Evolutionary conservation across 2,329 filamentous ascomycete species (phyloP).

Genomic region (Curvularia hawaiiensis): DNA sequence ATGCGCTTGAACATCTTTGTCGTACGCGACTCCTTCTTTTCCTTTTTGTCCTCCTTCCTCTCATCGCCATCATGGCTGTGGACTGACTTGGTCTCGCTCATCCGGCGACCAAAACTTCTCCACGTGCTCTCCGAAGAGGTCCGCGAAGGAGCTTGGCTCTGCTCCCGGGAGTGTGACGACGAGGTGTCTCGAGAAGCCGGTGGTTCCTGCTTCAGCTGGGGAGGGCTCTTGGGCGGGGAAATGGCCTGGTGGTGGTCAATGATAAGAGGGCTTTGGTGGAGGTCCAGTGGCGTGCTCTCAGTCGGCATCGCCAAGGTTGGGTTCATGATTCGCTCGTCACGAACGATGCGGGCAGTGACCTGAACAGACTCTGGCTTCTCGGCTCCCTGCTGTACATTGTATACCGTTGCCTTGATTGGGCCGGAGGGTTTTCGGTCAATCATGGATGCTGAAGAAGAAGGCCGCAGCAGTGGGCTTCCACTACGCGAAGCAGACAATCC

Average conservation of each 20-base stretch:
- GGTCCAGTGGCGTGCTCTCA: conserved; percentile 60
- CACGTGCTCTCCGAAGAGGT: conserved; percentile 50
- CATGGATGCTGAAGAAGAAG: conserved; percentile 33
- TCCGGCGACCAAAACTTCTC: conserved; percentile 44
- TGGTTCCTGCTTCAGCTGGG: conserved; percentile 37
- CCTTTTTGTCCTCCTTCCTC: conserved; percentile 50
- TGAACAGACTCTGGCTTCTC: conserved; percentile 76
- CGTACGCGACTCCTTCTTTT: conserved; percentile 62
- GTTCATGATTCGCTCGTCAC: conserved; percentile 57
- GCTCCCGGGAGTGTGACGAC: conserved; percentile 41
- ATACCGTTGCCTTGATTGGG: conserved; percentile 41
- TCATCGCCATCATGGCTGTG: conserved; percentile 48
- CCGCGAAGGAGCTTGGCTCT: conserved; percentile 37
- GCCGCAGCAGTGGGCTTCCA: conserved; percentile 38
- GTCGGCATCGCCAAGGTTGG: conserved; percentile 43
- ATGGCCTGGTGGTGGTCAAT: conserved; percentile 64
- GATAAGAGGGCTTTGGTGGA: conserved; percentile 63
- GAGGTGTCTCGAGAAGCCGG: conserved; percentile 38
- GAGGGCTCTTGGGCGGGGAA: conserved; percentile 32
- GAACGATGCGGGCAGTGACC: conserved; percentile 82
- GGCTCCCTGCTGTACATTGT: conserved; percentile 48
- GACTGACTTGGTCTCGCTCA: conserved; percentile 44
- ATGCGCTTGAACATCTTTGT: conserved; percentile 70
- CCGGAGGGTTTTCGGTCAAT: conserved; percentile 33
- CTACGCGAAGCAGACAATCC: conserved; percentile 35